phyloP scores from a whole-genome alignment of 2,329 filamentous ascomycete genomes.

The Elsinoe necatrix region DNA sequence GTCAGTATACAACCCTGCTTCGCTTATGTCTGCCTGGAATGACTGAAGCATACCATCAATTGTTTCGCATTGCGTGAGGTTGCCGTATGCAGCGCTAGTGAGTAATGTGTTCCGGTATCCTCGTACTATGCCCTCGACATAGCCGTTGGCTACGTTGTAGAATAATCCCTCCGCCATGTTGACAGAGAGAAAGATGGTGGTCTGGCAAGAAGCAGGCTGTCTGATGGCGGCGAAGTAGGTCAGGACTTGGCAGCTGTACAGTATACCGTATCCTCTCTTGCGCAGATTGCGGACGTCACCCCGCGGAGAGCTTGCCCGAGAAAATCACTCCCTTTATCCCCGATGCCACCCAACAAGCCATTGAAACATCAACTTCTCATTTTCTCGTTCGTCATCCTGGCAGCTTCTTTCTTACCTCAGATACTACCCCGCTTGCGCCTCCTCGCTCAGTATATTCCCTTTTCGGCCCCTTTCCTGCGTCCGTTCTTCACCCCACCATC shows the following conservation, averaged over 20 bases:
- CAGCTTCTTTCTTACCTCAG: conserved; percentile 34
- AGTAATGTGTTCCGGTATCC: conserved; percentile 93
- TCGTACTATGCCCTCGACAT: conserved; percentile 93
- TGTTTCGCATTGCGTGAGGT: conserved; percentile 94
- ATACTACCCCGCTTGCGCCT: conserved; percentile 36
- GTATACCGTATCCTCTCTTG: background rate
- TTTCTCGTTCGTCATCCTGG: conserved; percentile 34
- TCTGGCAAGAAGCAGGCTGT: conserved; percentile 2
- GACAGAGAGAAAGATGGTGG: conserved; percentile 10
- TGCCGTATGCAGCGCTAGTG: conserved; percentile 83
- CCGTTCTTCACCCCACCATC: conserved; percentile 22
- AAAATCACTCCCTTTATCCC: background rate
- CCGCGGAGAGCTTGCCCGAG: background rate
- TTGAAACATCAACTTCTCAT: conserved; percentile 13
- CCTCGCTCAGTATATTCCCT: conserved; percentile 27
- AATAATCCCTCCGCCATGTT: conserved; percentile 38
- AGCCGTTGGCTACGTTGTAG: conserved; percentile 53
- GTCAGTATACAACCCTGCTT: background rate
- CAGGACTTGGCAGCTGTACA: background rate
- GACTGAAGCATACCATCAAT: conserved; percentile 60
- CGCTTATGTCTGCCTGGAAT: background rate
- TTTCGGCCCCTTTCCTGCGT: conserved; percentile 15
- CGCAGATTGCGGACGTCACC: conserved; percentile 14
- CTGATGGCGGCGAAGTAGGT: conserved; percentile 8
- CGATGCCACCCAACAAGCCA: conserved; percentile 3